Base-by-base conservation (phyloP, 2,329 filamentous ascomycete genomes). In the Waltergamsia citrina region DNA sequence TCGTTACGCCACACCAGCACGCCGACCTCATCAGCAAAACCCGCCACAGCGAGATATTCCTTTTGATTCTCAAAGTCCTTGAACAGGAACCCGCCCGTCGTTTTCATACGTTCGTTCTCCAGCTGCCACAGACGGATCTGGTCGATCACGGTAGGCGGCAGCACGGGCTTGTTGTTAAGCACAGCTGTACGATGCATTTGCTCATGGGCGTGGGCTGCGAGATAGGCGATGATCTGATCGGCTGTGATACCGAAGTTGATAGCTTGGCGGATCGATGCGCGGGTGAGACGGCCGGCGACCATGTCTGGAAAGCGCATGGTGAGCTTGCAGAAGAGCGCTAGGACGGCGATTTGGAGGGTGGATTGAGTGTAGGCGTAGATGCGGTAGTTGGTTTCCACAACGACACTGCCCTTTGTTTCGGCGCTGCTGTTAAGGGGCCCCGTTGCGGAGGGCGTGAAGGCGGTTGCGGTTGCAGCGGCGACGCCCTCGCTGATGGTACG, bases 101-200 rank as follows among this genome's bases (percentile, higher is more conserved):
- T 78, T 54, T 83, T 84, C 74, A 98, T 93, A 33, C 92, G 75
- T 63, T 98, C 92, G 43, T 90, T 87, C 59, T 98, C 92, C 34
- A 96, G 78, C 63, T 98, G 90, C 92, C 92, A 98, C 15, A 98
- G 74, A 3, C 88, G 74, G 49, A 98, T 95, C 65, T 98, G 92
- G 58, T 98, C 92, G 42, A 95, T 85, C 12, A 98, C 92, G 0
- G 93, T 96, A 1, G 92, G 88, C 2, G 93, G 92, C 3, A 98
- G 71, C 12, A 94, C 75, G 2, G 88, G 83, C 41, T 68, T 69
- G 48, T 72, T 72, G 40, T 71, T 48, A 31, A 67, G 44, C 18
- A 67, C 61, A 6, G 74, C 71, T 28, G 74, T 69, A 41, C 82
- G 81, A 47, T 82, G 79, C 75, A 98, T 86, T 57, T 96, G 85